Base-by-base conservation (phyloP, 805 yeast genomes). In the Saccharomycopsis fodiens region DNA sequence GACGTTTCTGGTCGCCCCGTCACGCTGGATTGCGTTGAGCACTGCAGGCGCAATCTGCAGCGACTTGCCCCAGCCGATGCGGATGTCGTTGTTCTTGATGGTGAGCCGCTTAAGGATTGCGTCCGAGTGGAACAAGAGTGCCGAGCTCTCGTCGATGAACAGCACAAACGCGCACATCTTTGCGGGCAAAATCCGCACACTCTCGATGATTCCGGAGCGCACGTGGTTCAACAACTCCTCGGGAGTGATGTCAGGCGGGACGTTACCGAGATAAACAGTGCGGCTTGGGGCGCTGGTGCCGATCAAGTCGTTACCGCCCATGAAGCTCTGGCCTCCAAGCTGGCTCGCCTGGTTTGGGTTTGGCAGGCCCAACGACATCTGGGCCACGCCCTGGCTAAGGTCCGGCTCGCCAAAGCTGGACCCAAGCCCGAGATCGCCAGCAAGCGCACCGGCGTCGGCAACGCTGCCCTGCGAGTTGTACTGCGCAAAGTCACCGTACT, bases 31-130 rank as follows among this genome's bases (percentile, higher is more conserved):
- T 15, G 88, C 81, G 29, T 80, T 76, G 44, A 78, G 67, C 4
- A 91, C 89, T 5, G 82, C 72, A 1, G 94, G 84, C 48, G 78
- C 79, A 30, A 88, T 76, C 1, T 84, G 78, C 2, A 82, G 70
- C 34, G 87, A 78, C 54, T 83, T 83, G 17, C 96, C 96, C 97
- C 97, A 93, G 10, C 96, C 96, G 49, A 91, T 75, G 58, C 87
- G 77, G 47, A 89, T 77, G 57, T 85, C 95, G 54, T 82, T 79
- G 39, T 86, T 88, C 54, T 78, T 79, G 49, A 93, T 83, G 35
- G 82, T 77, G 52, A 89, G 70, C 59, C 89, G 78, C 59, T 86
- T 87, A 59, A 91, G 71, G 42, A 85, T 82, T 34, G 96, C 94
- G 66, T 89, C 97, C 1, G 96, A 85, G 63, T 88, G 96, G 67